Conservation (phyloP, 176 grass and related monocot genomes). For the Carex myosuroides region DNA sequence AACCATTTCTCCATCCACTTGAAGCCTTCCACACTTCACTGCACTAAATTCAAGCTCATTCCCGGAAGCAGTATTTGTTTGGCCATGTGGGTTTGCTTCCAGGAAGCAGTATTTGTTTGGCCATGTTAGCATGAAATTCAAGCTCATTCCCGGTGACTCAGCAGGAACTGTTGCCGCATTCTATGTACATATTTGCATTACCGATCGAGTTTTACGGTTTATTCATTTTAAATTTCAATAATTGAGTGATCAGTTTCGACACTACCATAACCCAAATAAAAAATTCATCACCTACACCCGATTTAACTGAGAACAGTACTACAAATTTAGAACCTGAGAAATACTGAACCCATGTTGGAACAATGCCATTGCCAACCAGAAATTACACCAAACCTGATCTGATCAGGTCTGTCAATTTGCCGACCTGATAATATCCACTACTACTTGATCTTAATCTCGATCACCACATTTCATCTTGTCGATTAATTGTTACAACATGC, state of each 20-base stretch:
- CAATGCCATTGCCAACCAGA: background rate
- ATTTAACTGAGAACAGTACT: background rate
- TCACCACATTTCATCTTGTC: background rate
- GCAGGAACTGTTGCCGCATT: conserved; percentile 36
- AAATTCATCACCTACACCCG: background rate
- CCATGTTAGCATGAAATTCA: conserved; percentile 42
- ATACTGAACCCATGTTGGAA: background rate
- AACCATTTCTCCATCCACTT: conserved; percentile 81
- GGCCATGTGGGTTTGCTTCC: conserved; percentile 34
- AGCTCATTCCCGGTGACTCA: conserved; percentile 30
- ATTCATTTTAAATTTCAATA: background rate
- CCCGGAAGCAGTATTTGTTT: too few relatives aligned
- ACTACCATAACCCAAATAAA: background rate
- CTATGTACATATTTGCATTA: conserved; percentile 6
- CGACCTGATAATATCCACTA: background rate
- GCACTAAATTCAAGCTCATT: too few relatives aligned
- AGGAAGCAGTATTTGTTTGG: conserved; percentile 37
- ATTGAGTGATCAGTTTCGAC: background rate
- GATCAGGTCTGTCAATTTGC: background rate
- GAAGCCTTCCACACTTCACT: conserved; percentile 73
- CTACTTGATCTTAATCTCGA: background rate
- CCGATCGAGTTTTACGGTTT: background rate
- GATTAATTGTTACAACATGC: background rate
- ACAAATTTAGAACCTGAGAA: background rate
- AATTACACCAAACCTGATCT: background rate